These are phyloP conservation scores for Entomortierella chlamydospora DNA, from an alignment of 192 early-diverging fungal genomes.

Conservation along the genomic window DNA sequence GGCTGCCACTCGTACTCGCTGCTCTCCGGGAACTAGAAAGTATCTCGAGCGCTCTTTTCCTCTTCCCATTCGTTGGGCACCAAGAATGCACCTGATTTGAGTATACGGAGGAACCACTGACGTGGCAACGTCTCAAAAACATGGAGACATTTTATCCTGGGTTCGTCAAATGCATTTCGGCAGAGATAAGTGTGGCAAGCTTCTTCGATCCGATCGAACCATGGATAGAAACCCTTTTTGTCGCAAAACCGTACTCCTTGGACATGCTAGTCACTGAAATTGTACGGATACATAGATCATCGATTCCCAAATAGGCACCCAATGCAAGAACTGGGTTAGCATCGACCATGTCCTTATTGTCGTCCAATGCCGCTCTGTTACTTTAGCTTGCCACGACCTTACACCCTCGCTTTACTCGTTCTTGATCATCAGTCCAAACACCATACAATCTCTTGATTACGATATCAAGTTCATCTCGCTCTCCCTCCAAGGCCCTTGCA, in stretches of 20 bases:
- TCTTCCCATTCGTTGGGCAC: constrained; percentile 69
- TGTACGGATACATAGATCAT: constrained; percentile 50
- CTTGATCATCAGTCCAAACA: constrained; percentile 30
- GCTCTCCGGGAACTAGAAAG: no score
- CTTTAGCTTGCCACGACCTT: background rate
- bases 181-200: constrained; percentile 65
- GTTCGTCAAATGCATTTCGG: constrained; percentile 60
- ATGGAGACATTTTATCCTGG: constrained; percentile 31
- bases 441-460: constrained; percentile 64
- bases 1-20: no score
- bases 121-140: constrained; percentile 53
- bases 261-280: constrained; percentile 25
- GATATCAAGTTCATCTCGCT: constrained; percentile 39
- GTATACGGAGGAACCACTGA: constrained; percentile 57
- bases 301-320: constrained; percentile 61
- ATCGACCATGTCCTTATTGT: background rate
- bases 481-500: constrained; percentile 64
- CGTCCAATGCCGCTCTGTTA: no score
- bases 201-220: constrained; percentile 58
- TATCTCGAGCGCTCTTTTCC: constrained; percentile 56
- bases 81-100: constrained; percentile 69
- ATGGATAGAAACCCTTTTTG: constrained; percentile 53
- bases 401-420: background rate
- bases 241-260: constrained; percentile 60
- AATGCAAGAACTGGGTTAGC: constrained; percentile 52